phyloP scores from a whole-genome alignment of 2,329 filamentous ascomycete species.

The Juglanconis juglandina region DNA sequence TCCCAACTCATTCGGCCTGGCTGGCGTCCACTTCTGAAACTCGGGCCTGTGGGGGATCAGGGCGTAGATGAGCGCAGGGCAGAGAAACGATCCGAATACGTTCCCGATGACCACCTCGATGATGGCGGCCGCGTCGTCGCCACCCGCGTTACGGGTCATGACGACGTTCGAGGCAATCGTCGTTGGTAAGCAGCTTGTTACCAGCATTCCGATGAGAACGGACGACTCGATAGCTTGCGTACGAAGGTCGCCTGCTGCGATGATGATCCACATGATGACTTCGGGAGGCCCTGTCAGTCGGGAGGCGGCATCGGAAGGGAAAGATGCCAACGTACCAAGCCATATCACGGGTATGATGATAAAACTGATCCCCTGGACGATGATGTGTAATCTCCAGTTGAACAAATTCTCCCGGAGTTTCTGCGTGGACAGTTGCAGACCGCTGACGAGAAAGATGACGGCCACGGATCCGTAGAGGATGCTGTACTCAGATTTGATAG shows the following conservation, averaged over 20 bases:
- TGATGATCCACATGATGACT: slow-evolving; percentile 45
- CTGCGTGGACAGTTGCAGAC: slow-evolving; percentile 62
- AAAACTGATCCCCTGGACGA: slow-evolving; percentile 67
- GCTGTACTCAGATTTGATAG: slow-evolving; percentile 52
- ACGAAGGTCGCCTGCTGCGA: slow-evolving; percentile 44
- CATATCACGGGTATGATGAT: slow-evolving; percentile 62
- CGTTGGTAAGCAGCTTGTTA: slow-evolving; percentile 66
- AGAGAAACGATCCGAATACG: slow-evolving; percentile 64
- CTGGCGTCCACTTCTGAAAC: slow-evolving; percentile 53
- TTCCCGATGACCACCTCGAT: slow-evolving; percentile 71
- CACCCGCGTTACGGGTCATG: slow-evolving; percentile 67
- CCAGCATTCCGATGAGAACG: slow-evolving; percentile 64
- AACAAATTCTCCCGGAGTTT: slow-evolving; percentile 59
- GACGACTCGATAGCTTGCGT: slow-evolving; percentile 59
- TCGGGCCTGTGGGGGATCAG: slow-evolving; percentile 52
- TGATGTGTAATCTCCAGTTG: slow-evolving; percentile 65
- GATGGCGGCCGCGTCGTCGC: slow-evolving; percentile 62
- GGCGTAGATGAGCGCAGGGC: slow-evolving; percentile 60
- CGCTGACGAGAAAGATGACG: slow-evolving; percentile 69
- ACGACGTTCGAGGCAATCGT: slow-evolving; percentile 72
- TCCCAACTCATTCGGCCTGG: slow-evolving; percentile 49
- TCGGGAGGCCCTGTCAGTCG: slow-evolving; percentile 14
- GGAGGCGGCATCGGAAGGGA: background rate
- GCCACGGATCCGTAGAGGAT: slow-evolving; percentile 67
- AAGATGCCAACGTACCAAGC: slow-evolving; percentile 40